These are phyloP conservation scores for Beauveria brongniartii DNA, from an alignment of 2,329 filamentous ascomycete genomes.

Conservation along the genomic window DNA sequence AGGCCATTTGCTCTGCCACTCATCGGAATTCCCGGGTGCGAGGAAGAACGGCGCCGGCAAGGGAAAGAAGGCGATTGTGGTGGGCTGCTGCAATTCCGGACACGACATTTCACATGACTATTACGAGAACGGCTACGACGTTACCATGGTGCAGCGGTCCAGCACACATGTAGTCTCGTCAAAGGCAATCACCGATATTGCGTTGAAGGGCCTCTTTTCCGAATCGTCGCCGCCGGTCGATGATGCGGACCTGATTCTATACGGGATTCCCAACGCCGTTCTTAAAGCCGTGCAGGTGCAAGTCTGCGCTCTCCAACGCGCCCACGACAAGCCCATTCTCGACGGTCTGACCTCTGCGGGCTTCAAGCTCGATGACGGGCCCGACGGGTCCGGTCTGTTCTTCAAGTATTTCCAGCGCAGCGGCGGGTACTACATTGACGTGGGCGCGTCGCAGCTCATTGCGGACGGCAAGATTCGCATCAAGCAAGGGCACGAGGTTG, in stretches of 20 bases:
- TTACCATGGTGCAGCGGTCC: constrained; percentile 63
- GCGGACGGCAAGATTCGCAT: constrained; percentile 56
- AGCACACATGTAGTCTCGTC: constrained; percentile 57
- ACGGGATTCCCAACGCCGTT: constrained; percentile 50
- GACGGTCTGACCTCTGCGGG: constrained; percentile 45
- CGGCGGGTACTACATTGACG: constrained; percentile 64
- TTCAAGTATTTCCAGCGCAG: constrained; percentile 55
- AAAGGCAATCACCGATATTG: constrained; percentile 41
- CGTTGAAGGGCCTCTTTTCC: constrained; percentile 41
- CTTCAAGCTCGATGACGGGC: constrained; percentile 47
- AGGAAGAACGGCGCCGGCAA: constrained; percentile 38
- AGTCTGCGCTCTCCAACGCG: constrained; percentile 25
- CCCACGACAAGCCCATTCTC: constrained; percentile 31
- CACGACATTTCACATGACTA: constrained; percentile 65
- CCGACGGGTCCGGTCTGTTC: constrained; percentile 44
- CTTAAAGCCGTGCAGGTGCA: constrained; percentile 50
- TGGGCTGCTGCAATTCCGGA: constrained; percentile 61
- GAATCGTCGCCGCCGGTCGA: constrained; percentile 51
- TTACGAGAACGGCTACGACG: constrained; percentile 55
- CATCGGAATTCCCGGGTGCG: constrained; percentile 50
- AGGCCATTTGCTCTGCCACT: constrained; percentile 54
- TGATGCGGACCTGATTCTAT: constrained; percentile 55
- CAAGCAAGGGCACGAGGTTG: constrained; percentile 49
- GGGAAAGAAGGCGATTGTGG: constrained; percentile 54
- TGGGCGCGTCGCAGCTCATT: constrained; percentile 55